Base-by-base conservation (phyloP, 83 land plant species). In the Picea abies region DNA sequence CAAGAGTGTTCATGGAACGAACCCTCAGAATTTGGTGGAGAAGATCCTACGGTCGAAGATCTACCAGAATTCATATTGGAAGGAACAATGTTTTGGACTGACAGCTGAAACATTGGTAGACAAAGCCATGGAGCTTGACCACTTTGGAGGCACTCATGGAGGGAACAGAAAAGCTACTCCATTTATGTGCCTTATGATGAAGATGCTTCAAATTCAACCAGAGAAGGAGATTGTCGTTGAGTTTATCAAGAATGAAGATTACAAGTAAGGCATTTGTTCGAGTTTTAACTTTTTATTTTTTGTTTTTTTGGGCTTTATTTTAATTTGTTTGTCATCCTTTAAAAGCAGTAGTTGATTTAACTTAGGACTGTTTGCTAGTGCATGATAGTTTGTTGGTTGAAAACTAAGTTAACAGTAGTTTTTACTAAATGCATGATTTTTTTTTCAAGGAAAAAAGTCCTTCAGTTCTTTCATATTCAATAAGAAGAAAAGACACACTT, bases 171-270 rank as follows among this genome's bases (percentile, higher is more conserved):
- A 90, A 86, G 95, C 99, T 61, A 96, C 99, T 17, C 99, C 99
- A 12, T 98, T 98, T 83, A 91, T 98, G 92, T 98, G 99, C 83
- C 92, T 98, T 56, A 93, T 93, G 56, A 75, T 92, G 82, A 98
- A 98, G 88, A 98, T 98, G 99, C 99, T 98, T 78, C 99, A 96
- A 84, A 98, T 98, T 75, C 99, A 98, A 84, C 99, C 99, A 22
- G 99, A 98, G 83, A 98, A 98, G 91, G 99, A 98, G 39, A 98
- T 98, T 86, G 99, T 98, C 49, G 97, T 98, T 67, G 99, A 98
- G 84, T 98, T 98, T 80, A 98, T 98, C 81, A 98, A 98, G 86
- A 98, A 98, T 64, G 94, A 94, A 72, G 99, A 98, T 73, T 98
- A 98, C 92, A 98, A 98, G 99, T 97, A 84, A 90, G 99, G 94